Conservation (phyloP, 164 flowering plant genomes). For the Aristolochia fimbriata region DNA sequence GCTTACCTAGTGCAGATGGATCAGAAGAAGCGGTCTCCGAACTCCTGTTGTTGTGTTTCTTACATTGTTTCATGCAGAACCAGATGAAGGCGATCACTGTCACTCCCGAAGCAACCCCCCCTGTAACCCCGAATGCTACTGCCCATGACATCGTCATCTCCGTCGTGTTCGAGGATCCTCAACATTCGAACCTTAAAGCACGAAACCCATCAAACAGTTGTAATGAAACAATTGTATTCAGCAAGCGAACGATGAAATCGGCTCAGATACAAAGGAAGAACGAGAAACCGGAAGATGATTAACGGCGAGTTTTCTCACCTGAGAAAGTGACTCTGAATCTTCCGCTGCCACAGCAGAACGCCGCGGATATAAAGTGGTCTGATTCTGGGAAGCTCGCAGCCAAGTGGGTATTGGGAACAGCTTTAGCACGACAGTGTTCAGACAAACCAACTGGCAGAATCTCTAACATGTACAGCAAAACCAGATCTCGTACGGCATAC, state of each 20-base stretch:
- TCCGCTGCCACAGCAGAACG: conserved; percentile 4
- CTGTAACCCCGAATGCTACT: conserved; percentile 34
- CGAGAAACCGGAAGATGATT: background rate
- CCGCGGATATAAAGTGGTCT: conserved; percentile 1
- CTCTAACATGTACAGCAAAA: conserved; percentile 14
- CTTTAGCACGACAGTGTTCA: conserved; percentile 11
- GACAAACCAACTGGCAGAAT: conserved; percentile 18
- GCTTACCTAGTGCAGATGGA: conserved; percentile 57
- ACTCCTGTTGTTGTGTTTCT: conserved; percentile 27
- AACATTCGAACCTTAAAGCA: conserved; percentile 18
- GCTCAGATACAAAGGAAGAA: background rate
- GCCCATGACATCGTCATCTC: conserved; percentile 34
- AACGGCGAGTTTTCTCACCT: conserved; percentile 8
- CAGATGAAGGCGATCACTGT: conserved; percentile 26
- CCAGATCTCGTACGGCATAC: conserved; percentile 6
- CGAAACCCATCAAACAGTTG: background rate
- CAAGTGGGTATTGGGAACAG: conserved; percentile 4
- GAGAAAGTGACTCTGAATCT: conserved; percentile 5
- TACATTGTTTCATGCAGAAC: conserved; percentile 26
- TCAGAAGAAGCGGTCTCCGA: conserved; percentile 73
- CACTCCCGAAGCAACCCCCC: conserved; percentile 25
- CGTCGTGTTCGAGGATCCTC: background rate
- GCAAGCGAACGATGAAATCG: background rate
- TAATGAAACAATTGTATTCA: background rate
- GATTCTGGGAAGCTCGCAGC: background rate